phyloP scores from a whole-genome alignment of 2,329 filamentous ascomycete species.

The Dactylonectria estremocensis region DNA sequence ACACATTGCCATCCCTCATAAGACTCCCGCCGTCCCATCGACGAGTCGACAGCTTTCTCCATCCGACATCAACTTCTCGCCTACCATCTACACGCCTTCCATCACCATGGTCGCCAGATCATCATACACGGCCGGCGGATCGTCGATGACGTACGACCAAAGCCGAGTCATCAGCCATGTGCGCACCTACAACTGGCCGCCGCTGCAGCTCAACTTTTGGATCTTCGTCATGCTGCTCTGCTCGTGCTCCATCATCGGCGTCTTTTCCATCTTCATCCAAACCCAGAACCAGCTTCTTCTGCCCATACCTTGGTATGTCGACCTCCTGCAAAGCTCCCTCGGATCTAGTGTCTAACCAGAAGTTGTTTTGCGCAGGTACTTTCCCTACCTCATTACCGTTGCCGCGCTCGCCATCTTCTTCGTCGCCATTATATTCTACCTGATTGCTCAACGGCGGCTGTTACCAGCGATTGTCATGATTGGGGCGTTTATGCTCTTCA shows the following conservation, averaged over 20 bases:
- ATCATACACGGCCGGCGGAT: conserved; percentile 48
- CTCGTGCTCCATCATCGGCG: conserved; percentile 71
- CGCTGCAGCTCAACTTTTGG: conserved; percentile 77
- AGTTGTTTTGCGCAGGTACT: conserved; percentile 67
- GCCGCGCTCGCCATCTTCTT: conserved; percentile 74
- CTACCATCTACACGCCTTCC: conserved; percentile 1
- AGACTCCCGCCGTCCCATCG: background rate
- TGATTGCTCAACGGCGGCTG: conserved; percentile 74
- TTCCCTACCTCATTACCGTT: conserved; percentile 76
- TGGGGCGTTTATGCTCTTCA: conserved; percentile 75
- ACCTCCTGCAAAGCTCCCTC: background rate
- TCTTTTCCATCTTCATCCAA: conserved; percentile 73
- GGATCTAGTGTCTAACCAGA: conserved; percentile 1
- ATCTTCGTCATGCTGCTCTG: conserved; percentile 76
- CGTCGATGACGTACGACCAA: conserved; percentile 60
- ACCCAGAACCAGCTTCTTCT: conserved; percentile 70
- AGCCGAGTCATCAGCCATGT: conserved; percentile 61
- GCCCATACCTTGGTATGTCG: conserved; percentile 71
- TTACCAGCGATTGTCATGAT: conserved; percentile 75
- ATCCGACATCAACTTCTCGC: conserved; percentile 7
- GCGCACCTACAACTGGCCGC: conserved; percentile 78
- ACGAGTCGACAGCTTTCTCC: conserved; percentile 4
- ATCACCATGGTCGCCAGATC: conserved; percentile 50
- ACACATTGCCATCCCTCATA: background rate
- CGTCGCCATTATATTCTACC: conserved; percentile 74